Base-by-base conservation (phyloP, 2,329 filamentous ascomycete genomes). In the Penicillium rolfsii region DNA sequence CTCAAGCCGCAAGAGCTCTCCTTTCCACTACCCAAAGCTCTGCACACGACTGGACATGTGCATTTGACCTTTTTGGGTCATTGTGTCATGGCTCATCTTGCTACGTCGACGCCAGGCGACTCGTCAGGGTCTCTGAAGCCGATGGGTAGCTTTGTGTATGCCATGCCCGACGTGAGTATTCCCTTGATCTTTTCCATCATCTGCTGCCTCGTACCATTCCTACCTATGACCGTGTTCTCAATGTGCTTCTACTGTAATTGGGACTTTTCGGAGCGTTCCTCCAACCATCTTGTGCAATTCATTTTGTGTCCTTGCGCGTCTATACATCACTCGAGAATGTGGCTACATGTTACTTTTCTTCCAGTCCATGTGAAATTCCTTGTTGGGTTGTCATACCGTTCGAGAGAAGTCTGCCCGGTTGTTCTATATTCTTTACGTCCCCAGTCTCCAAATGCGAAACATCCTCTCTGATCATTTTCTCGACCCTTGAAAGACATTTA, bases 101-200 rank as follows among this genome's bases (percentile, higher is more conserved):
- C 84, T 0, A 86, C 83, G 0, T 83, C 83, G 7, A 78, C 80
- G 2, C 71, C 80, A 1, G 84, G 76, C 2, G 76, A 80, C 45
- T 74, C 73, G 22, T 69, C 71, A 0, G 71, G 71, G 11, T 70
- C 71, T 54, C 70, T 74, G 35, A 79, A 84, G 43, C 80, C 84
- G 53, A 84, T 98, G 77, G 94, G 95, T 3, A 97, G 92, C 53
- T 94, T 98, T 73, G 91, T 98, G 49, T 98, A 97, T 74, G 91
- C 93, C 2, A 86, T 99, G 75, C 94, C 95, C 16, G 90, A 97
- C 79, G 95, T 97, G 80, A 70, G 81, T 73, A 74, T 11, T 12
- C 9, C 36, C 5, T 33, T 6, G 9, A 45, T n/a, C 40, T 8
- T 33, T 2, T 16, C 24, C 4, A 7, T 22, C 30, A 14, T 50